Conservation (phyloP, 345 rosid species). For the Orychophragmus violaceus region DNA sequence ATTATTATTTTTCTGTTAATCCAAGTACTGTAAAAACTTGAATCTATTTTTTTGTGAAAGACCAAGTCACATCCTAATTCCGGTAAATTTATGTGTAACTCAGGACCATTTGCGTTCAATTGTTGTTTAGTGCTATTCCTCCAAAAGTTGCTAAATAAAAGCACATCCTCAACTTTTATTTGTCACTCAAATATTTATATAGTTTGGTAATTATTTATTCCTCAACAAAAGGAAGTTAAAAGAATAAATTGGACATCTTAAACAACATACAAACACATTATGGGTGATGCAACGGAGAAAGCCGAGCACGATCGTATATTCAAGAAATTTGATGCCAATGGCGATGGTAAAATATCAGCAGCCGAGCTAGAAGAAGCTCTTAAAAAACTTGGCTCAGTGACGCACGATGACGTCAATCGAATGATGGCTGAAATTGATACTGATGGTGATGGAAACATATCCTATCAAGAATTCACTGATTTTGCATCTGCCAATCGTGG, state of each 20-base stretch:
- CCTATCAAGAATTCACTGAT: constrained; percentile 53
- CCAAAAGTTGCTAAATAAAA: constrained; percentile 22
- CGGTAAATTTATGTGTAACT: background rate
- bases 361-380: constrained; percentile 64
- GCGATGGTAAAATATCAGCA: constrained; percentile 72
- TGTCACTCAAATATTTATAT: constrained; percentile 11
- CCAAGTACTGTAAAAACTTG: background rate
- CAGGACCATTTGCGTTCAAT: constrained; percentile 7
- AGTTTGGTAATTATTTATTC: background rate
- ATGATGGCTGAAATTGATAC: constrained; percentile 95
- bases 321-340: constrained; percentile 73
- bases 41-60: background rate
- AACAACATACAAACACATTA: constrained; percentile 3
- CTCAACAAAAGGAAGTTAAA: background rate
- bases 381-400: constrained; percentile 56
- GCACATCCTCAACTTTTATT: constrained; percentile 15
- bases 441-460: constrained; percentile 74
- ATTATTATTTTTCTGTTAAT: background rate
- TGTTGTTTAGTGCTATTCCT: constrained; percentile 11
- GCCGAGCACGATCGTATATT: constrained; percentile 61
- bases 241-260: background rate
- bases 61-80: constrained; percentile 18
- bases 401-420: constrained; percentile 44
- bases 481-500: constrained; percentile 71
- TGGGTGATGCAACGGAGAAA: constrained; percentile 55